Base-by-base conservation (phyloP, 768 basidiomycete genomes). In the Boletus eberwhitei region DNA sequence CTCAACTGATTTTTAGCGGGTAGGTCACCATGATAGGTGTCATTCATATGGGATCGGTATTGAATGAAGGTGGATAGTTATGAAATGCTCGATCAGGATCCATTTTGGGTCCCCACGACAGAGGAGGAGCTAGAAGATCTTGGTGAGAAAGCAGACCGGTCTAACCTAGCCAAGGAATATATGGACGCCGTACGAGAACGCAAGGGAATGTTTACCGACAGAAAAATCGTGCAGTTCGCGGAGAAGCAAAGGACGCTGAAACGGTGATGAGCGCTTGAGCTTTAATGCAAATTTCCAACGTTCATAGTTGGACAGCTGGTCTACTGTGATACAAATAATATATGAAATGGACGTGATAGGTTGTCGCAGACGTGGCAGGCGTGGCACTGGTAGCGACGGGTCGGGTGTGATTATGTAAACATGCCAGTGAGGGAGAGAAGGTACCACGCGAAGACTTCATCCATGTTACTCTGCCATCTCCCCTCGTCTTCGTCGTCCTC, bases 31-130 rank as follows among this genome's bases (percentile, higher is more conserved):
- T 24, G 37, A 47, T 50, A 21, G 21, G 14, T 24, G 31, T 24
- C 8, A 40, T 50, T 0, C 31, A 39, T 29, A 36, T n/a, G 48
- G 35, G 49, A 34, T 32, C 14, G 24, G 50, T 38, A 51, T 58
- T 71, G 50, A 68, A 53, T 42, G 43, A 46, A 55, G 45, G 51
- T 26, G 52, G 50, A 50, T 58, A 92, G 92, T 38, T 99, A 94
- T 71, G 95, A 98, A 70, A 79, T 96, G 64, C 79, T 98, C 22
- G 92, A 96, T 70, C 84, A 87, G 61, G 93, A 98, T 75, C 95
- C 95, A 7, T 98, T 94, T 75, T 98, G 95, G 95, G 93, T 97
- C 4, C 95, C 95, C 0, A 94, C 93, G 17, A 98, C 96, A 0
- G 91, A 94, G 64, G 95, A 97, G 66, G 96, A 98, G 60, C 75